Percentiles rank a stretch among this genome's conserved stretches.
Evolutionary conservation across 2,329 filamentous ascomycete genomes (phyloP).

Genomic region (Plenodomus tracheiphilus): DNA sequence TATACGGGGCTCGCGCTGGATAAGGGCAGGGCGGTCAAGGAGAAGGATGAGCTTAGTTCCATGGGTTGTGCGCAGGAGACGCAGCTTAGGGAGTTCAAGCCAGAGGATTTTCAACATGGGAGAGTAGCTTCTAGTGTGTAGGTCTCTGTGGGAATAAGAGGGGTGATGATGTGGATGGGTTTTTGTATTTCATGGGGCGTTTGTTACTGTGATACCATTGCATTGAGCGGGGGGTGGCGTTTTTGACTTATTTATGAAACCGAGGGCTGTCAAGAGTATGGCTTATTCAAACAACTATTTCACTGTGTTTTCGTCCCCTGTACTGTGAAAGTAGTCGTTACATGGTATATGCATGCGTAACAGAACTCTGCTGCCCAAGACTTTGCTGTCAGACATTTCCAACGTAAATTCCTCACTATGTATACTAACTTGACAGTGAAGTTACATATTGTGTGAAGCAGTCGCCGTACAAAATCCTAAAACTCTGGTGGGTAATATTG

Average conservation of each 20-base stretch:
- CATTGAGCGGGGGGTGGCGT: constrained; percentile 15
- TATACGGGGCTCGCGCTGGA: constrained; percentile 36
- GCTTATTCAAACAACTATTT: too few species aligned
- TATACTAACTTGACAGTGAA: too few species aligned
- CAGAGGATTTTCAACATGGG: constrained; percentile 26
- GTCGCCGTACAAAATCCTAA: too few species aligned
- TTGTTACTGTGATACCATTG: constrained; percentile 19
- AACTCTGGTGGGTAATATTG: too few species aligned
- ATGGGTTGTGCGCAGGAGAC: constrained; percentile 11
- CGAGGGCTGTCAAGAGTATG: too few species aligned
- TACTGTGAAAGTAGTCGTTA: too few species aligned
- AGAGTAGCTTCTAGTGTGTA: constrained; percentile 7
- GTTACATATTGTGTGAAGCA: too few species aligned
- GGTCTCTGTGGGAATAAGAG: neutral
- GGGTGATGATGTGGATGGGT: neutral
- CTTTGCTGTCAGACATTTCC: too few species aligned
- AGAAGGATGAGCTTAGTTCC: constrained; percentile 37
- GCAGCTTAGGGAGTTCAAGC: constrained; percentile 24
- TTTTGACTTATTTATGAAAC: constrained; percentile 2
- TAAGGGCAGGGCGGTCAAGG: constrained; percentile 33
- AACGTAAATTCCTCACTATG: too few species aligned
- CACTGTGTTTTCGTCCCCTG: too few species aligned
- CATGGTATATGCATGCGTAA: too few species aligned
- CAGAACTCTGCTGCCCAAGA: too few species aligned
- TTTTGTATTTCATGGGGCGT: neutral